Evolutionary conservation across 2,329 filamentous ascomycete genomes (phyloP), one percentile per base, ranked within the genome.

Genomic region (Zasmidium angulare): DNA sequence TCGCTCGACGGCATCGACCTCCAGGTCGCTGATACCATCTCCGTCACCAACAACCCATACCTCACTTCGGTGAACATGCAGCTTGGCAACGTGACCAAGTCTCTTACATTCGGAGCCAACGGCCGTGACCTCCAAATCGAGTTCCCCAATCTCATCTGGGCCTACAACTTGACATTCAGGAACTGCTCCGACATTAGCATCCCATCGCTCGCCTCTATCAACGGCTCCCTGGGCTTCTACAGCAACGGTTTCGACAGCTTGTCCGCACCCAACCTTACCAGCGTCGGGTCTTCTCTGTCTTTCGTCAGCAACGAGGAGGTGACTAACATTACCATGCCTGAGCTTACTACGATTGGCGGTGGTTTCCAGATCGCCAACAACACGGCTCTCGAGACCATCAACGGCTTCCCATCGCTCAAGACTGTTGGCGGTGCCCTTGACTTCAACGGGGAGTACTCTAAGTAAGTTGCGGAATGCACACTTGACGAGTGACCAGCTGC

Each of bases 351-450:
- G 56, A 84, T 96, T 70, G 86, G 84, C 67, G 93, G 91, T 79
- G 91, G 89, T 74, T 85, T 96, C 74, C 86, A 89, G 68, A 86
- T 99, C 72, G 88, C 90, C 78, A 96, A 96, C 86, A 97, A 98
- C 87, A 90, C 91, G 62, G 80, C 81, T 57, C 84, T 97, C 31
- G 68, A 77, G 58, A 74, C 79, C 61, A 81, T 97, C 58, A 77
- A 84, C 65, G 86, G 85, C 31, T 89, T 98, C 78, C 82, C 84
- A 62, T 74, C 81, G 65, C 84, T 99, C 24, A 73, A 84, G 72
- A 84, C 80, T 56, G 85, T 97, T 60, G 84, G 82, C 65, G 93
- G 93, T 79, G 91, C 91, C 70, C 82, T 98, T 72, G 88, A 91
- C 75, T 86, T 96, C 75, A 87, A 87, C 69, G 95, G 95, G 71